Evolutionary conservation across 2,329 filamentous ascomycete species (phyloP), one percentile per base, ranked within the genome.

Genomic region (Talaromyces funiculosus): DNA sequence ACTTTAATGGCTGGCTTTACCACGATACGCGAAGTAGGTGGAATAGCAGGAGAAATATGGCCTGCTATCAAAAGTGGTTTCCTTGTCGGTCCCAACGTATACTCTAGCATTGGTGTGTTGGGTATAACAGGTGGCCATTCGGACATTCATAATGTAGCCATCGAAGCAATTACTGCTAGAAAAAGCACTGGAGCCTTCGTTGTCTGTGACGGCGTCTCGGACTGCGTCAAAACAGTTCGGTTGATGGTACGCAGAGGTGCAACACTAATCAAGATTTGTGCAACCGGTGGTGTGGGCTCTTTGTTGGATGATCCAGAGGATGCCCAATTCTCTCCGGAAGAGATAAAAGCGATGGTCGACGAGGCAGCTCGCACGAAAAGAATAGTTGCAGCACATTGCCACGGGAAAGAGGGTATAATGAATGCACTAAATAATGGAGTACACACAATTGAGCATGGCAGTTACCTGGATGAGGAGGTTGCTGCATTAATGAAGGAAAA

Each of bases 1-100:
- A 77, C 78, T 1, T 71, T 82, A 5, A 72, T 79, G 64, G 74
- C 75, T 4, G 81, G 81, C 6, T 82, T 81, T 70, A 83, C 81
- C 0, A 80, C 77, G 10, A 72, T 83, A 3, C 72, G 81, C 18
- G 81, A 83, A 63, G 67, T 82, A 10, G 79, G 72, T 1, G 81
- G 80, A 0, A 81, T 75, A 61, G 79, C 71, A 0, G 73, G 77
- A 3, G 78, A 82, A 43, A 65, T 82, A 10, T 69, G 72, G 3
- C 69, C 71, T 4, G 75, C 75, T 0, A 74, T 83, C 45, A 66
- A 76, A 8, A 75, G 79, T 37, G 80, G 79, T 1, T 69, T 69
- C 18, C 71, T 83, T 29, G 65, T 77, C 7, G 80, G 80, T 0
- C 80, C 80, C 0, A 80, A 79, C 58, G 75, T 83, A 12, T 83